Evolutionary conservation across 495 filamentous ascomycete genomes (phyloP).

Genomic region (Penicillium paxilli): DNA sequence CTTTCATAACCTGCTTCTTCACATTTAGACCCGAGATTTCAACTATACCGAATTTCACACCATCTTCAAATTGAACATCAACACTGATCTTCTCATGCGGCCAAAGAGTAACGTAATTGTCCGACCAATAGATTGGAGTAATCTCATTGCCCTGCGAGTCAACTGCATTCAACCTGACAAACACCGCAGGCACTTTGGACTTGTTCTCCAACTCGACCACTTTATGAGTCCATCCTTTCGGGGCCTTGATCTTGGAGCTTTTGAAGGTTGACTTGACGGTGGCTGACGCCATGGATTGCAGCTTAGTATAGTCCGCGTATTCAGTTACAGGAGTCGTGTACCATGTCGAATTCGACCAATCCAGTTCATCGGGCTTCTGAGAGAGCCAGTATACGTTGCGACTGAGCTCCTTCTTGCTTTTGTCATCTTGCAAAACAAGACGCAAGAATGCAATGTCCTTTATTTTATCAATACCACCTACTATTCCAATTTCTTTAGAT

Average conservation of each 20-base stretch:
- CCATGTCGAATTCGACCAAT: slow-evolving; percentile 59
- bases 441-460: slow-evolving; percentile 53
- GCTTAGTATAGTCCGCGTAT: slow-evolving; percentile 52
- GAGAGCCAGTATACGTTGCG: slow-evolving; percentile 66
- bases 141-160: slow-evolving; percentile 42
- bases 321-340: slow-evolving; percentile 56
- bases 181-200: slow-evolving; percentile 55
- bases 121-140: slow-evolving; percentile 55
- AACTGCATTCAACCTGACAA: slow-evolving; percentile 50
- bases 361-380: slow-evolving; percentile 45
- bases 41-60: not conserved
- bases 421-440: slow-evolving; percentile 39
- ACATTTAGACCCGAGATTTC: slow-evolving; percentile 12
- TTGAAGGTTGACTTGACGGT: slow-evolving; percentile 30
- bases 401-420: slow-evolving; percentile 35
- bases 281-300: slow-evolving; percentile 41
- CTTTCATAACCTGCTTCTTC: slow-evolving; percentile 2
- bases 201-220: slow-evolving; percentile 52
- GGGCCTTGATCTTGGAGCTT: not conserved
- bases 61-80: slow-evolving; percentile 20
- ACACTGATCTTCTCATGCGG: slow-evolving; percentile 50
- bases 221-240: slow-evolving; percentile 4
- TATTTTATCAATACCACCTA: slow-evolving; percentile 31
- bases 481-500: slow-evolving; percentile 23
- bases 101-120: slow-evolving; percentile 65